phyloP scores from a whole-genome alignment of 2,329 filamentous ascomycete genomes.

The Neofusicoccum kwambonambiense region DNA sequence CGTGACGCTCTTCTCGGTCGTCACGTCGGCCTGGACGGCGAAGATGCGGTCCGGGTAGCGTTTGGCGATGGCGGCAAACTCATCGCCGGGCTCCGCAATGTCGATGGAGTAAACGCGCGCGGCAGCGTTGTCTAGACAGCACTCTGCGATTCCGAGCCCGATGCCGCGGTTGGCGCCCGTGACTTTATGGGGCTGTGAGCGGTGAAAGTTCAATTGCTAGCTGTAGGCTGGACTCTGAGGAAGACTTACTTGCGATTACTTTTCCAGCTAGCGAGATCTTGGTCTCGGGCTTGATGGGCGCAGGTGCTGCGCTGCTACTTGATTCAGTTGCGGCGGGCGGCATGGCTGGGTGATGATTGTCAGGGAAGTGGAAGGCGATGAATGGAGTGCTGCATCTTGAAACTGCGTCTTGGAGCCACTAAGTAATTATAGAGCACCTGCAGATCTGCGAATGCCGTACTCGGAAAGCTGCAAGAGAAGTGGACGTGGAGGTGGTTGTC shows the following conservation, averaged over 20 bases:
- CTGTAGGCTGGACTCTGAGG: not conserved
- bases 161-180: conserved; percentile 37
- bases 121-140: conserved; percentile 48
- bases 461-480: not conserved
- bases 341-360: not conserved
- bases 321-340: not conserved
- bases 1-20: conserved; percentile 46
- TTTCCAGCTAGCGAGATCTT: conserved; percentile 29
- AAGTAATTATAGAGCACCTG: not conserved
- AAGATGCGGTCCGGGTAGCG: conserved; percentile 43
- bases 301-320: not conserved
- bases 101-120: conserved; percentile 48
- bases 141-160: conserved; percentile 48
- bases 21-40: conserved; percentile 48
- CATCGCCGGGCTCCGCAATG: conserved; percentile 44
- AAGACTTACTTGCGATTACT: conserved; percentile 20
- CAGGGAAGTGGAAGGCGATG: not conserved
- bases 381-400: not conserved
- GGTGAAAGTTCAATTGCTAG: not conserved
- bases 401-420: not conserved
- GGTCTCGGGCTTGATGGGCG: conserved; percentile 22
- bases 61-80: conserved; percentile 41
- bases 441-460: not conserved
- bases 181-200: conserved; percentile 21
- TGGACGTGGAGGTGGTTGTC: not conserved